phyloP scores from a whole-genome alignment of 2,329 filamentous ascomycete species.

The Talaromyces verruculosus region DNA sequence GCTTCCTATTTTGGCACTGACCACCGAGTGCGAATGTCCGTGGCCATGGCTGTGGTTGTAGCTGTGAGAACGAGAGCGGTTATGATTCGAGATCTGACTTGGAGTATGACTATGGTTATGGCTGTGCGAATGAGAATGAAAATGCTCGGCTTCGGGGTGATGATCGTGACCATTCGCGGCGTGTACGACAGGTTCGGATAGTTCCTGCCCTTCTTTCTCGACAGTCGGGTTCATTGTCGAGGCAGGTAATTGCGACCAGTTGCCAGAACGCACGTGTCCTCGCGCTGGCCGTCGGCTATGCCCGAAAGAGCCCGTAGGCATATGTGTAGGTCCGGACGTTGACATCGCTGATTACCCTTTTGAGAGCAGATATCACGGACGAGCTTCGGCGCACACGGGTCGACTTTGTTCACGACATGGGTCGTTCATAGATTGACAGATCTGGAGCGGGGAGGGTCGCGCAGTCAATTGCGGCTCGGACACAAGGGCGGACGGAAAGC shows the following conservation, averaged over 20 bases:
- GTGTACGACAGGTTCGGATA: not conserved
- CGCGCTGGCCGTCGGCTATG: conserved; percentile 32
- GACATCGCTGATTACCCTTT: conserved; percentile 30
- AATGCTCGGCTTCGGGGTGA: conserved; percentile 26
- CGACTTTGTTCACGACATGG: conserved; percentile 12
- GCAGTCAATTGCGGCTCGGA: not conserved
- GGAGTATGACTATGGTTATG: conserved; percentile 8
- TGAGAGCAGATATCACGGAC: conserved; percentile 1
- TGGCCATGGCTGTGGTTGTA: conserved; percentile 24
- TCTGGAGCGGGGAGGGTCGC: conserved; percentile 8
- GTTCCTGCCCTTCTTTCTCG: conserved; percentile 29
- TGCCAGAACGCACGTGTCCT: conserved; percentile 38
- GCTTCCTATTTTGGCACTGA: not conserved
- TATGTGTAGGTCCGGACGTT: conserved; percentile 32
- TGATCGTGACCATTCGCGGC: conserved; percentile 30
- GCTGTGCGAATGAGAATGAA: conserved; percentile 37
- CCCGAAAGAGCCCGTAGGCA: conserved; percentile 27
- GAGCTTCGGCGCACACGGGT: not conserved
- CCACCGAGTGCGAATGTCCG: conserved; percentile 1
- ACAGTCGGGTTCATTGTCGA: conserved; percentile 26
- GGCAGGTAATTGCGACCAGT: conserved; percentile 31
- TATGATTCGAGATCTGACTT: conserved; percentile 21
- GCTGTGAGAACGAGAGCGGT: conserved; percentile 41
- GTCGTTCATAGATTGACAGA: not conserved
- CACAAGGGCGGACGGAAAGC: not conserved